These are phyloP conservation scores for Viola odorata DNA, from an alignment of 345 rosid genomes.

Conservation along the genomic window DNA sequence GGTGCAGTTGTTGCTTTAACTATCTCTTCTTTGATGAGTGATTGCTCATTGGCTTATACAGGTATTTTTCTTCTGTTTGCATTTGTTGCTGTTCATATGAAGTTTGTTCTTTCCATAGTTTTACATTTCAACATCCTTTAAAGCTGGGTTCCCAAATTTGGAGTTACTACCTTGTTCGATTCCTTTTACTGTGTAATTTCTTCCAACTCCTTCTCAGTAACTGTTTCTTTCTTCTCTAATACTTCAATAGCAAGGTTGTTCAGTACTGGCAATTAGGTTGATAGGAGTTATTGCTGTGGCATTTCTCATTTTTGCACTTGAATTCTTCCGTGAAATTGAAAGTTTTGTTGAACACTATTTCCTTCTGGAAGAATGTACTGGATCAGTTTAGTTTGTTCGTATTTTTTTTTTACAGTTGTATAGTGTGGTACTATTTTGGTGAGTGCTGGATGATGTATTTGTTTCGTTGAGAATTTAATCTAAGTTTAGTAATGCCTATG, in stretches of 20 bases:
- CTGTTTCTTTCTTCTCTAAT: not conserved
- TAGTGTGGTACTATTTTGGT: slow-evolving; percentile 2
- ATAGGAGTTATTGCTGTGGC: not conserved
- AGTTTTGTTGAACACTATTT: not conserved
- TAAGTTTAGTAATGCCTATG: slow-evolving; percentile 7
- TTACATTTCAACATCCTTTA: not conserved
- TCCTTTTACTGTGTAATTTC: no score
- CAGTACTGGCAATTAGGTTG: not conserved
- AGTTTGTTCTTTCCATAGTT: not conserved
- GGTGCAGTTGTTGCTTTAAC: slow-evolving; percentile 29
- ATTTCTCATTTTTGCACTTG: not conserved
- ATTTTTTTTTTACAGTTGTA: not conserved
- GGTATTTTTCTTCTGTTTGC: slow-evolving; percentile 19
- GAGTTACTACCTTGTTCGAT: not conserved
- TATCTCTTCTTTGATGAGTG: slow-evolving; percentile 27
- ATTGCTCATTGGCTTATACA: slow-evolving; percentile 16
- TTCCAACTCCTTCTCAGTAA: no score
- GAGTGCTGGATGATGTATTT: not conserved
- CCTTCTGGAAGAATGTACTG: not conserved
- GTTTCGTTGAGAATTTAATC: slow-evolving; percentile 8
- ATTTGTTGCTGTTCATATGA: not conserved
- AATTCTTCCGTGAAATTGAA: not conserved
- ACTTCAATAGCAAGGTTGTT: not conserved
- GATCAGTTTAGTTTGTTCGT: not conserved
- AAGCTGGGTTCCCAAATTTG: not conserved